Base-by-base conservation (phyloP, 192 early-diverging fungal species). In the Kappamyces sp. region DNA sequence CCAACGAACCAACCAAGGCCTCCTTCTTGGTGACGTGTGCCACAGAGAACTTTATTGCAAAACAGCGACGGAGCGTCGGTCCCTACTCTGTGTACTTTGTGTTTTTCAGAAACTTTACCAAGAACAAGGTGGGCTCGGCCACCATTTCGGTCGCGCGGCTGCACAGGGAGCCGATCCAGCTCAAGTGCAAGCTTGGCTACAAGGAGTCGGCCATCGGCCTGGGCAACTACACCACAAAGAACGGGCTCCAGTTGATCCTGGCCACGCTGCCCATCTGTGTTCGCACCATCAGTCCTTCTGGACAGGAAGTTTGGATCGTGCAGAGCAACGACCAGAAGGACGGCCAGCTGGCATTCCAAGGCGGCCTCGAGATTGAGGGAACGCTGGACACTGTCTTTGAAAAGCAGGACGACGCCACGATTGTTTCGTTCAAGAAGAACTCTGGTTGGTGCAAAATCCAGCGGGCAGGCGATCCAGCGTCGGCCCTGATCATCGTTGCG, bases 41-140 rank as follows among this genome's bases (percentile, higher is more conserved):
- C 9, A 7, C 47, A 31, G 45, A 60, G 30, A 34, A 15, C 32
- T 48, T 48, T 22, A 60, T 60, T 12, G 5, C 33, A 29, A 38
- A 38, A 53, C 57, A 32, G 3, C 32, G 49, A 64, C 48, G 41
- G 57, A 69, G n/a, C 7, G 30, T 60, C 6, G 57, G 57, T 6
- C 47, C 34, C 12, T 14, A 11, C 47, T 11, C 11, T 22, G 49
- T 50, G 31, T 15, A 65, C 22, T 59, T 65, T 15, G 54, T 71
- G 6, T 87, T 89, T 62, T 61, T 86, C 15, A 72, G 87, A 40
- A 89, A 89, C 69, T 86, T 89, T 71, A 69, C 67, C 42, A 42
- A 67, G 2, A 40, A 68, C 14, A 66, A 71, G 34, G 48, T 54
- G 12, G 64, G 63, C 5, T 57, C 52, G 31, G 78, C 76, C 64